Conservation (phyloP, 495 filamentous ascomycete genomes). For the Aspergillus ostianus region DNA sequence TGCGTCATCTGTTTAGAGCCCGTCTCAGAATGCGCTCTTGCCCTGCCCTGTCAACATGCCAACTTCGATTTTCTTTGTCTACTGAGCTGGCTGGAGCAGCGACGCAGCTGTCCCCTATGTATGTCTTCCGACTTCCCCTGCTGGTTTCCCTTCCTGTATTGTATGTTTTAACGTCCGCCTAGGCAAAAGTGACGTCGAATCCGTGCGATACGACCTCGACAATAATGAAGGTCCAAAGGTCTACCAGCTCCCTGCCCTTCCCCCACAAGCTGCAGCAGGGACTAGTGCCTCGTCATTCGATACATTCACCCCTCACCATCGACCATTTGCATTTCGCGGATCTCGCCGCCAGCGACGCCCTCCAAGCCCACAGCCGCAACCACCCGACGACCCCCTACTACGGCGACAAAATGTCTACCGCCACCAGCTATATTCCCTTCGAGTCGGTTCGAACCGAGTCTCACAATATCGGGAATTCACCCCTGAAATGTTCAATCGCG, state of each 20-base stretch:
- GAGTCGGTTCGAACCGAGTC: slow-evolving; percentile 79
- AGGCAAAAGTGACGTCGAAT: slow-evolving; percentile 62
- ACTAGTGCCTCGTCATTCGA: slow-evolving; percentile 1
- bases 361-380: slow-evolving; percentile 24
- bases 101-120: slow-evolving; percentile 75
- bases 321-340: slow-evolving; percentile 7
- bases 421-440: slow-evolving; percentile 72
- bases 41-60: slow-evolving; percentile 72
- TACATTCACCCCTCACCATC: slow-evolving; percentile 2
- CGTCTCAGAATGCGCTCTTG: slow-evolving; percentile 67
- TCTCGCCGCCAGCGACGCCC: slow-evolving; percentile 27
- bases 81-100: slow-evolving; percentile 76
- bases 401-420: slow-evolving; percentile 75
- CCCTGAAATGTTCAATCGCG: slow-evolving; percentile 60
- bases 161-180: slow-evolving; percentile 10
- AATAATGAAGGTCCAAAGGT: slow-evolving; percentile 52
- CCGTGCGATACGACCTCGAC: slow-evolving; percentile 66
- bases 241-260: slow-evolving; percentile 42
- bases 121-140: slow-evolving; percentile 8
- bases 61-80: slow-evolving; percentile 86
- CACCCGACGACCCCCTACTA: slow-evolving; percentile 58
- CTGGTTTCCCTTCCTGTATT: neutral
- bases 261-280: neutral
- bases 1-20: slow-evolving; percentile 69
- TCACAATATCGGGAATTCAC: slow-evolving; percentile 77